phyloP scores from a whole-genome alignment of 108 stramenopile genomes.

The Cyclotella distinguenda region DNA sequence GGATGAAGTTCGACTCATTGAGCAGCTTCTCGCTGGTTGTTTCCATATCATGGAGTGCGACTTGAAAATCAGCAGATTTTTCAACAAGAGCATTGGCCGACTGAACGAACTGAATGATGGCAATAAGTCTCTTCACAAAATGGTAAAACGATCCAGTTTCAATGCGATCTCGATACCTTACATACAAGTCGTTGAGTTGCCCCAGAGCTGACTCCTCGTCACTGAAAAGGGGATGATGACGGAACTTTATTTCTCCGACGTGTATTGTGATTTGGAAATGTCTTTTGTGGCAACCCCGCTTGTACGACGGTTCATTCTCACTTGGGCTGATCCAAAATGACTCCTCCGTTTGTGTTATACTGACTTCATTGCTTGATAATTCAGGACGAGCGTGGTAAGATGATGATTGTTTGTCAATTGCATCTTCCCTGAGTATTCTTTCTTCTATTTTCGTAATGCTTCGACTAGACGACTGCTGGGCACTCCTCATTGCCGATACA shows the following conservation, averaged over 20 bases:
- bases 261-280: slow-evolving; percentile 16
- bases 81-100: background rate
- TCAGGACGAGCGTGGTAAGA: background rate
- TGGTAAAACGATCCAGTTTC: slow-evolving; percentile 15
- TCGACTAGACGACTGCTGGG: slow-evolving; percentile 1
- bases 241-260: slow-evolving; percentile 25
- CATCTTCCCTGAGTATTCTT: slow-evolving; percentile 26
- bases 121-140: slow-evolving; percentile 6
- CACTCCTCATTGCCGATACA: background rate
- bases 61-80: background rate
- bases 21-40: slow-evolving; percentile 10
- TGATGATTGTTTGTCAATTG: background rate
- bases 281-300: slow-evolving; percentile 2
- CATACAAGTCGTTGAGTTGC: slow-evolving; percentile 23
- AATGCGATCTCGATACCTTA: slow-evolving; percentile 10
- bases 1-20: slow-evolving; percentile 9
- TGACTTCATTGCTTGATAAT: background rate
- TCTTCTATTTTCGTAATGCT: slow-evolving; percentile 23
- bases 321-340: slow-evolving; percentile 23
- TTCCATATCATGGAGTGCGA: slow-evolving; percentile 9
- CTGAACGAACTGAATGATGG: background rate
- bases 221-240: slow-evolving; percentile 22
- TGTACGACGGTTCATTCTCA: background rate
- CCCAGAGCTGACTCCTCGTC: slow-evolving; percentile 17
- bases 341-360: slow-evolving; percentile 1